Evolutionary conservation across 306 rosid genomes (phyloP), one percentile per base, ranked within the genome.

Genomic region (Vigna reflexopilosa): DNA sequence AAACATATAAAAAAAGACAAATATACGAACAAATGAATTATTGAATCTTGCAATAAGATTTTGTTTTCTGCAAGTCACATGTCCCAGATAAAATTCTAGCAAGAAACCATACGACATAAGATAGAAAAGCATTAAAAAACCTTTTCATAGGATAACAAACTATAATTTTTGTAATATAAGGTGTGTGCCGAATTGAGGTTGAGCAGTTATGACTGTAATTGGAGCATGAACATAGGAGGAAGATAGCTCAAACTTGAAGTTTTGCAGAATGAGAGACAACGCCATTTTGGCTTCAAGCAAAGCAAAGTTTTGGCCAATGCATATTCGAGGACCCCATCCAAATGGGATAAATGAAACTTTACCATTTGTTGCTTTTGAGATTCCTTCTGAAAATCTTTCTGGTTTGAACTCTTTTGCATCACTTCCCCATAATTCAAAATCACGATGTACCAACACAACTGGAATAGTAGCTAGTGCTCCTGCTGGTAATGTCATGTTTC

Each of bases 321-420:
- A 55, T 55, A 55, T 55, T 55, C 61, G 14, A 5, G 61, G 61
- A 55, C 61, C 61, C 61, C 61, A 55, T 19, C 30, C 61, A 20
- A 55, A 55, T 20, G 61, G 61, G 14, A 55, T 4, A 55, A 55
- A 55, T 9, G 61, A 55, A 55, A 55, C 61, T 55, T 55, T 13
- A 20, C 30, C 30, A 17, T 55, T 19, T 19, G 61, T 55, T 19
- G 61, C 61, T 55, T 55, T 55, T n/a, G 10, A 20, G 6, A 55
- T 20, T 9, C 61, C 61, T 55, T 55, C 30, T 0, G 61, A 55
- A 30, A 55, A 55, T 12, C 61, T 55, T 9, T 55, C 61, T 55
- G 30, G 61, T 20, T 55, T 55, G 61, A 55, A 55, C 61, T 55
- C 61, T 55, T 55, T 55, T 20, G 61, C 61, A 55, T 55, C 61